Evolutionary conservation across 306 rosid genomes (phyloP).

Genomic region (Prinsepia uniflora): DNA sequence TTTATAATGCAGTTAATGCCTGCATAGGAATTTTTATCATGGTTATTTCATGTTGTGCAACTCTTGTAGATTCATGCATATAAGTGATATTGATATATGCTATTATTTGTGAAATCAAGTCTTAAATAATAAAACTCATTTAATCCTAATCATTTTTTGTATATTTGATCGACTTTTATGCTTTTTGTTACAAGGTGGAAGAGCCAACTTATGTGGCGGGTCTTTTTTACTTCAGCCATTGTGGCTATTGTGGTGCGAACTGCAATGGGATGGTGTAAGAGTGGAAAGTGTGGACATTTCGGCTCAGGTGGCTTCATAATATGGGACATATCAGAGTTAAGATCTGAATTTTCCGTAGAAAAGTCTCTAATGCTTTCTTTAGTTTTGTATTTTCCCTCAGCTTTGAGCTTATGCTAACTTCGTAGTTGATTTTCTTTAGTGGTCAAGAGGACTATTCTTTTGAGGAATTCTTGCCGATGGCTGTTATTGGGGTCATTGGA

Average conservation of each 20-base stretch:
- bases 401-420: slow-evolving; percentile 30
- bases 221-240: slow-evolving; percentile 89
- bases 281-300: slow-evolving; percentile 94
- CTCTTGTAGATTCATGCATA: not conserved
- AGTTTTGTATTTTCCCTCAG: not conserved
- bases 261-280: slow-evolving; percentile 95
- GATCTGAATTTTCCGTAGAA: slow-evolving; percentile 29
- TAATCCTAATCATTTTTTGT: not conserved
- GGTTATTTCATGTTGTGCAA: not conserved
- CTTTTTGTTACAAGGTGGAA: slow-evolving; percentile 39
- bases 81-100: not conserved
- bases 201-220: slow-evolving; percentile 95
- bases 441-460: slow-evolving; percentile 99
- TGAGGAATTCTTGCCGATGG: slow-evolving; percentile 90
- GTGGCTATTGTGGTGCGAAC: slow-evolving; percentile 96
- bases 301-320: slow-evolving; percentile 98
- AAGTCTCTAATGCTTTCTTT: slow-evolving; percentile 36
- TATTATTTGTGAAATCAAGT: not conserved
- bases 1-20: not conserved
- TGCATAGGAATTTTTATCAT: not conserved
- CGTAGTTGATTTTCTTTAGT: slow-evolving; percentile 49
- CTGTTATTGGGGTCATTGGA: slow-evolving; percentile 92
- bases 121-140: not conserved
- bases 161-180: slow-evolving; percentile 6
- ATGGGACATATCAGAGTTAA: slow-evolving; percentile 92